Base-by-base conservation (phyloP, 2,329 filamentous ascomycete genomes). In the Clarireedia sp. region DNA sequence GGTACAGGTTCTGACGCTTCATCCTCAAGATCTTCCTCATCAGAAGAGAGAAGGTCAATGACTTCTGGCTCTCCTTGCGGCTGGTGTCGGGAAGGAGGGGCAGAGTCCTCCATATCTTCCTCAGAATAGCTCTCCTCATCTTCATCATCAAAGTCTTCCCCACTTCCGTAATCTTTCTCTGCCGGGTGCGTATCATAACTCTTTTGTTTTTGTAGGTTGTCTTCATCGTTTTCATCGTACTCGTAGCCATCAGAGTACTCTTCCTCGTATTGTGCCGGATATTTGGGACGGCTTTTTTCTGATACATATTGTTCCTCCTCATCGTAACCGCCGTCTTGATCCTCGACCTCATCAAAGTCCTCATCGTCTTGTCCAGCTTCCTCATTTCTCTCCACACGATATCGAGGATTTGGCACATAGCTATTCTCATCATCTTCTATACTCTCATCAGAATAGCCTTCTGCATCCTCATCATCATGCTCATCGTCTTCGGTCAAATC, bases 21-120 rank as follows among this genome's bases (percentile, higher is more conserved):
- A 55, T 50, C 50, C 2, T 21, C 54, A 19, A 58, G 60, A n/a
- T 67, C 65, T 51, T 69, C 67, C 6, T 68, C 66, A 46, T 68
- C 67, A n/a, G 67, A 69, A 19, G 67, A 69, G 10, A 70, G 57
- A 19, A 70, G 56, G 24, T 69, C 64, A 17, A 70, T 69, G 19
- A 69, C 54, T 19, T 62, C 62, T 1, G 68, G 64, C 24, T 53
- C 53, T 54, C 51, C 29, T 36, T 57, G 55, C 21, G 44, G 46
- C 33, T 48, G 43, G 17, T 48, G 57, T 8, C 43, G 43, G 14
- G 40, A 24, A 26, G 46, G 24, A 2, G 57, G 24, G 2, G 57
- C 60, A 57, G 67, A 60, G 26, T 64, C 60, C 2, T 61, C 56
- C 49, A 59, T 64, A 12, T 9, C 21, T 24, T 71, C 68, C 17